Base-by-base conservation (phyloP, 768 basidiomycete species). In the Boletellus ananiceps region DNA sequence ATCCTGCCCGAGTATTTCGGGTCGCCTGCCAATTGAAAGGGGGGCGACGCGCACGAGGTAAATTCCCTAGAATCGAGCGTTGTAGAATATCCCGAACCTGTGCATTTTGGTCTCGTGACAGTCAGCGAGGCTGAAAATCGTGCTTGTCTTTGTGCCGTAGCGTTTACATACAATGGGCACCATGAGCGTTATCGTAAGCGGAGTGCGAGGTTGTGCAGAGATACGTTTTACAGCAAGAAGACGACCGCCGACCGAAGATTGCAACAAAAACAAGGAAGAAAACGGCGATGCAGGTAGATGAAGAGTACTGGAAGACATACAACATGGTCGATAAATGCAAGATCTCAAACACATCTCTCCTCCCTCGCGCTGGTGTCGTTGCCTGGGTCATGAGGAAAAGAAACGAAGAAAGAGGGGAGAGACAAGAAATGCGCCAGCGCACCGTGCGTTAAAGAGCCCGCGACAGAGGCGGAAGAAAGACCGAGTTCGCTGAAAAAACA, bases 1-100 rank as follows among this genome's bases (percentile, higher is more conserved):
- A 73, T 96, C 56, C 74, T 94, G 5, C 91, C 92, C 0, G 75
- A 80, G 34, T 92, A 93, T 65, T 93, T 92, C 58, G 43, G 53
- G 14, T 25, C 23, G 4, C 25, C 39, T 3, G 41, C 31, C 0
- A 59, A 62, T 18, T 49, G 23, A 25, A 25, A 25, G 23, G 23
- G 6, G 23, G 4, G 23, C 23, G 23, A 25, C 23, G 5, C 6
- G 23, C 23, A 25, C 23, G 23, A 25, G 23, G 23, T 25, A 25
- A 7, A 25, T 25, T 7, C 23, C 23, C 23, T 25, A 5, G 23
- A 25, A 7, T 25, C 4, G 23, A 5, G 23, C 23, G 23, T 25
- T 5, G 23, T 25, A 25, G 5, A 25, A 25, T 25, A 25, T 4
- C 23, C 6, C 6, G 23, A 7, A 25, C 23, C 5, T 23, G 23